Conservation (phyloP, 2,329 filamentous ascomycete genomes). For the Elsinoe ampelina region DNA sequence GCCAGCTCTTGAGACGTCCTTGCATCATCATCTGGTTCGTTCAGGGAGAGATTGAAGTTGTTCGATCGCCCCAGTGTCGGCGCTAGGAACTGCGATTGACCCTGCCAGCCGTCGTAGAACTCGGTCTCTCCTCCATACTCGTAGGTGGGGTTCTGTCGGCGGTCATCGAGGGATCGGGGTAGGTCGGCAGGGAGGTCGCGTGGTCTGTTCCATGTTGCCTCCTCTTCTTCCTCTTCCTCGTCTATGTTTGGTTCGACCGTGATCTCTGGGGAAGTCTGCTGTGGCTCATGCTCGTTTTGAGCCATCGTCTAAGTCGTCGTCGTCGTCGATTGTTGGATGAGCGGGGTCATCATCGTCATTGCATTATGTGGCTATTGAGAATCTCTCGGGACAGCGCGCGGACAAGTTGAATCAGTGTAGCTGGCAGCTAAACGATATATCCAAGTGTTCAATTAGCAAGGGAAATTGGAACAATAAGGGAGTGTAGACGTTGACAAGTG, state of each 20-base stretch:
- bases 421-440: background rate
- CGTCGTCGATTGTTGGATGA: background rate
- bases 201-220: slow-evolving; percentile 23
- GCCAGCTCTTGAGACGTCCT: slow-evolving; percentile 36
- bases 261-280: background rate
- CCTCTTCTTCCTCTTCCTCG: slow-evolving; percentile 18
- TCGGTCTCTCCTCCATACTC: slow-evolving; percentile 69
- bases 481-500: background rate
- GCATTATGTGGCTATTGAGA: background rate
- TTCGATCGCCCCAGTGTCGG: slow-evolving; percentile 77
- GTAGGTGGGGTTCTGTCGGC: slow-evolving; percentile 56
- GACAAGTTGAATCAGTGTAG: background rate
- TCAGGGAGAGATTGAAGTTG: slow-evolving; percentile 74
- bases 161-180: slow-evolving; percentile 84
- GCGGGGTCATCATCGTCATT: slow-evolving; percentile 12
- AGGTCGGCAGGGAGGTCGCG: slow-evolving; percentile 68
- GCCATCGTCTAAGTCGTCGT: background rate
- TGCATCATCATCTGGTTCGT: slow-evolving; percentile 68
- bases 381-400: background rate
- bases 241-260: slow-evolving; percentile 1
- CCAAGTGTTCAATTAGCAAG: background rate
- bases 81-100: slow-evolving; percentile 93
- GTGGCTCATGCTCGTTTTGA: background rate
- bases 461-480: no score
- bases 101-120: slow-evolving; percentile 99